Conservation (phyloP, 2,329 filamentous ascomycete genomes). For the Metarhizium robertsii region DNA sequence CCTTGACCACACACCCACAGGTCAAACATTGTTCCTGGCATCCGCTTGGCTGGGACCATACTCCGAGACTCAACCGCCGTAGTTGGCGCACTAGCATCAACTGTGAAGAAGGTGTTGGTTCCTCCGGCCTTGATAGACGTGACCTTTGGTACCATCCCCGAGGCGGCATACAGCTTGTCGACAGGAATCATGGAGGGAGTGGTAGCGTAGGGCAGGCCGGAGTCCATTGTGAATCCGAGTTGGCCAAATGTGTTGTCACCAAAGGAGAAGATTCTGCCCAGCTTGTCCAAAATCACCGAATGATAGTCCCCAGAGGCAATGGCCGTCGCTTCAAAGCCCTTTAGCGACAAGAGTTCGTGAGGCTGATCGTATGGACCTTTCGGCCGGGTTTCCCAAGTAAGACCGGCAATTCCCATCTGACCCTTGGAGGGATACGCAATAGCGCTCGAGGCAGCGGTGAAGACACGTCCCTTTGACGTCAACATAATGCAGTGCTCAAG, state of each 20-base stretch:
- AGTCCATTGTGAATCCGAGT: conserved; percentile 66
- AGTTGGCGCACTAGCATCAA: conserved; percentile 58
- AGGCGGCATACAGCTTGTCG: conserved; percentile 61
- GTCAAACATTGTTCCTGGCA: conserved; percentile 38
- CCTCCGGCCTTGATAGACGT: conserved; percentile 80
- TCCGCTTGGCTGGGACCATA: conserved; percentile 21
- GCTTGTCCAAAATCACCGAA: conserved; percentile 66
- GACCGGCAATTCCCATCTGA: conserved; percentile 76
- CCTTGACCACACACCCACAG: conserved; percentile 83
- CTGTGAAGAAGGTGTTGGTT: conserved; percentile 74
- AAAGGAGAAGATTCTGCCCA: conserved; percentile 75
- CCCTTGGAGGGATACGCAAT: conserved; percentile 72
- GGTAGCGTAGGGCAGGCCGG: conserved; percentile 54
- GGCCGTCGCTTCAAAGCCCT: conserved; percentile 59
- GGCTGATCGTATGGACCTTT: conserved; percentile 70
- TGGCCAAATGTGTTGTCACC: conserved; percentile 91
- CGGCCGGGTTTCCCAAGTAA: conserved; percentile 72
- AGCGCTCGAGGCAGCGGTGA: conserved; percentile 75
- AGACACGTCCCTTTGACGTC: conserved; percentile 77
- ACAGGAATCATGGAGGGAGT: conserved; percentile 62
- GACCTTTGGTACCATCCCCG: conserved; percentile 53
- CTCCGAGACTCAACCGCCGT: conserved; percentile 8
- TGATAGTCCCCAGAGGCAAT: conserved; percentile 84
- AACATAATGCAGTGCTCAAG: conserved; percentile 80
- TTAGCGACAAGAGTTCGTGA: conserved; percentile 66